Base-by-base conservation (phyloP, 495 filamentous ascomycete genomes). In the Jackrogersella minutella region DNA sequence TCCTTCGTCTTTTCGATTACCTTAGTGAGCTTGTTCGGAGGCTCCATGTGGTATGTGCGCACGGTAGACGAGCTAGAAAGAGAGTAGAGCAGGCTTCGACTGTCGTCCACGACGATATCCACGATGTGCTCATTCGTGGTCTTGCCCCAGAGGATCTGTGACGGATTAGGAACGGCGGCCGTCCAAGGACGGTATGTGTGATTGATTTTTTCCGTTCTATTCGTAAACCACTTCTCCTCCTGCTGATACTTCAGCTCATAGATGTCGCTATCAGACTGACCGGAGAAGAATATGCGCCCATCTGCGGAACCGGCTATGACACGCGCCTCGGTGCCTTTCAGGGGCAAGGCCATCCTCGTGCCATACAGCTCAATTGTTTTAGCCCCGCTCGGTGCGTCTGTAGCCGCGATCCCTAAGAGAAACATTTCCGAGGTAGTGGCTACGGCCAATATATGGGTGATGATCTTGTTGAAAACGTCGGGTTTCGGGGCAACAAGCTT, bases 171-270 rank as follows among this genome's bases (percentile, higher is more conserved):
- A 6, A 89, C 78, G 54, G 95, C 87, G 21, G 90, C 83, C 17
- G 86, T 80, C 69, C 93, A 85, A 5, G 91, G 86, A n/a, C 87
- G 89, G 56, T 84, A 87, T 1, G 93, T 92, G 71, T 97, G 96
- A 73, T 93, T 94, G 39, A 96, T 82, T 72, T 91, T 96, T 10
- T 85, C 84, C 72, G 90, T 93, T 58, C 89, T 84, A 68, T 87
- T 90, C 44, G 88, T 84, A 73, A 98, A 99, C 96, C 96, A 99
- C 67, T 88, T 89, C 74, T 98, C 95, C 75, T 98, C 92, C 74
- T 96, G 90, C 76, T 97, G 93, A 78, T 99, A 99, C 46, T 89
- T 90, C 28, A 98, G 81, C 78, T 99, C 95, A 73, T 94, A 91
- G 50, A 99, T 85, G 72, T 97, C 92, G 59, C 88, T 90, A 72